These are phyloP conservation scores for Coccomyxa subellipsoidea DNA, from an alignment of 163 green algal species.

Conservation along the genomic window DNA sequence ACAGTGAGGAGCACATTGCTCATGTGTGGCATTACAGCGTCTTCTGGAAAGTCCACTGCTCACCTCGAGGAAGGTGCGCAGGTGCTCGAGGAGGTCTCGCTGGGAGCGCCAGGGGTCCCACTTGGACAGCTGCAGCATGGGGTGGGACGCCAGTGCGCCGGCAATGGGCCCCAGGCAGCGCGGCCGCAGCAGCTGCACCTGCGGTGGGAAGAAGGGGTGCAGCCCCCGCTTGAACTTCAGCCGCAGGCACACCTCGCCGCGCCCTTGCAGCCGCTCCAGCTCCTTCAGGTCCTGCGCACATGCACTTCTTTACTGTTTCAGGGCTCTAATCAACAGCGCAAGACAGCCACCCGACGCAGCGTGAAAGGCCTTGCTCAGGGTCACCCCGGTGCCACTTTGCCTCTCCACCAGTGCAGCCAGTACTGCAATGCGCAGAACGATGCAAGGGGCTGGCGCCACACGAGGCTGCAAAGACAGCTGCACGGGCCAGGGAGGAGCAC, in stretches of 20 bases:
- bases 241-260: slow-evolving; percentile 50
- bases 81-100: slow-evolving; percentile 48
- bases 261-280: neutral
- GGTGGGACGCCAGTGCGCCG: slow-evolving; percentile 67
- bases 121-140: slow-evolving; percentile 60
- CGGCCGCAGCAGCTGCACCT: slow-evolving; percentile 53
- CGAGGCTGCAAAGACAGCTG: no score
- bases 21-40: neutral
- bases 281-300: slow-evolving; percentile 8
- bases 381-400: no score
- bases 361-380: no score
- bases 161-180: slow-evolving; percentile 52
- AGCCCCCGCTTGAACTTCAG: slow-evolving; percentile 81
- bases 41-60: neutral
- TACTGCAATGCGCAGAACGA: no score
- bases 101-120: slow-evolving; percentile 72
- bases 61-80: slow-evolving; percentile 75
- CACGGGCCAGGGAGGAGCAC: no score
- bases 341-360: no score
- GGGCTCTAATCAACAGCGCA: no score
- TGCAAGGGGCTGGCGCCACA: no score
- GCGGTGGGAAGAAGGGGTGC: slow-evolving; percentile 84
- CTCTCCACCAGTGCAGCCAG: no score
- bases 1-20: neutral
- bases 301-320: no score